Conservation (phyloP, 225 moss, liverwort and hornwort genomes). For the Climacium dendroides region DNA sequence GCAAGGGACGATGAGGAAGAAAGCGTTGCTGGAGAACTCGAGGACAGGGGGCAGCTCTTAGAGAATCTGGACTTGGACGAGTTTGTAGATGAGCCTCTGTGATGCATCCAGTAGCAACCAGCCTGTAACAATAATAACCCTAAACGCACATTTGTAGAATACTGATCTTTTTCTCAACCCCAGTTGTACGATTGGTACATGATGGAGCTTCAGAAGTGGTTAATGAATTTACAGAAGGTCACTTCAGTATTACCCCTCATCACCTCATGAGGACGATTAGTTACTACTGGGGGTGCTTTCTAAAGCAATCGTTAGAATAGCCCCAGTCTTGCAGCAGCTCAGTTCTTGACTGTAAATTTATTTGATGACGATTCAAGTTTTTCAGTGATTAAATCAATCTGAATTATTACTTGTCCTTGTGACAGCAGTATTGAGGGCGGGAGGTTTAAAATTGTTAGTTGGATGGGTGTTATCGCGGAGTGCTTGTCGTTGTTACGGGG, state of each 20-base stretch:
- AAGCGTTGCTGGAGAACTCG: slow-evolving; percentile 35
- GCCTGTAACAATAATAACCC: not conserved
- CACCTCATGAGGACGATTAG: slow-evolving; percentile 17
- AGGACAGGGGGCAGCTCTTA: slow-evolving; percentile 18
- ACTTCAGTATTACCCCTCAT: not conserved
- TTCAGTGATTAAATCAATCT: not conserved
- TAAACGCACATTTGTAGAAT: slow-evolving; percentile 13
- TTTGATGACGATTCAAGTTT: not conserved
- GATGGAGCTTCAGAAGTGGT: slow-evolving; percentile 2
- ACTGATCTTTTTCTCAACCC: not conserved
- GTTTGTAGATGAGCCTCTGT: slow-evolving; percentile 43
- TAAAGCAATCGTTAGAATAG: slow-evolving; percentile 8
- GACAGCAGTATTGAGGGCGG: not conserved
- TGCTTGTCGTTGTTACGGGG: not conserved
- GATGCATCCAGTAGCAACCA: not conserved
- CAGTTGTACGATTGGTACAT: slow-evolving; percentile 2
- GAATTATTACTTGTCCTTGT: not conserved
- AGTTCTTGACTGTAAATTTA: slow-evolving; percentile 17
- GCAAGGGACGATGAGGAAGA: slow-evolving; percentile 38
- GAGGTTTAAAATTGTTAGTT: not conserved
- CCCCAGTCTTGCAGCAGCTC: slow-evolving; percentile 1
- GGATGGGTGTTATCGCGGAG: too few species aligned
- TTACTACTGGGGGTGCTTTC: not conserved
- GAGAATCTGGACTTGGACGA: slow-evolving; percentile 50
- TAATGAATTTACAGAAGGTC: not conserved